Percentiles rank a stretch among this genome's conserved stretches.
Conservation (phyloP, 202 grass and related monocot genomes). For the Musa balbisiana region DNA sequence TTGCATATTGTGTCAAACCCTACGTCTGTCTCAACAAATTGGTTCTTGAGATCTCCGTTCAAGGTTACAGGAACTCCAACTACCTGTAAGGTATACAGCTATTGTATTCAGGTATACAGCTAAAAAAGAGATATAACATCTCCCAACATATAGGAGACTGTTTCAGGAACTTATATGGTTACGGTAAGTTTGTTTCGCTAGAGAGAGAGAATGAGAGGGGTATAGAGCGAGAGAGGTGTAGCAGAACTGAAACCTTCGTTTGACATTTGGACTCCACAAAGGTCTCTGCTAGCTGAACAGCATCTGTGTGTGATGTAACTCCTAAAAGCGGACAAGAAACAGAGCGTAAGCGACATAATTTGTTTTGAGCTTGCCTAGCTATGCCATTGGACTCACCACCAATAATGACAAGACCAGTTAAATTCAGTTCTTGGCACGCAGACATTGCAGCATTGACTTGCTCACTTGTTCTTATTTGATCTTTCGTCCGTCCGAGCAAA, state of each 20-base stretch:
- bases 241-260: slow-evolving; percentile 52
- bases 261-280: slow-evolving; percentile 86
- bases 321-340: slow-evolving; percentile 38
- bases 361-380: not conserved
- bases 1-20: slow-evolving; percentile 99
- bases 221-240: too few species aligned
- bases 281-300: slow-evolving; percentile 88
- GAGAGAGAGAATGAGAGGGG: too few species aligned
- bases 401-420: slow-evolving; percentile 84
- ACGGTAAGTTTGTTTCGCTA: too few species aligned
- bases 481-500: slow-evolving; percentile 91
- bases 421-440: slow-evolving; percentile 68
- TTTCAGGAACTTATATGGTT: too few species aligned
- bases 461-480: slow-evolving; percentile 96
- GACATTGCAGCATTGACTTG: slow-evolving; percentile 87
- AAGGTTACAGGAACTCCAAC: slow-evolving; percentile 98
- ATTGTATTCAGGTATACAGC: slow-evolving; percentile 9
- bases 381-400: slow-evolving; percentile 42
- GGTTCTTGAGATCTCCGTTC: slow-evolving; percentile 97
- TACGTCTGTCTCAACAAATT: slow-evolving; percentile 93
- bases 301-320: slow-evolving; percentile 95
- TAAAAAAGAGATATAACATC: not conserved
- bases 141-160: too few species aligned
- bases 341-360: not conserved
- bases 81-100: slow-evolving; percentile 41